These are phyloP conservation scores for Entoloma clypeatum DNA, from an alignment of 1,284 basidiomycete species.

Conservation along the genomic window DNA sequence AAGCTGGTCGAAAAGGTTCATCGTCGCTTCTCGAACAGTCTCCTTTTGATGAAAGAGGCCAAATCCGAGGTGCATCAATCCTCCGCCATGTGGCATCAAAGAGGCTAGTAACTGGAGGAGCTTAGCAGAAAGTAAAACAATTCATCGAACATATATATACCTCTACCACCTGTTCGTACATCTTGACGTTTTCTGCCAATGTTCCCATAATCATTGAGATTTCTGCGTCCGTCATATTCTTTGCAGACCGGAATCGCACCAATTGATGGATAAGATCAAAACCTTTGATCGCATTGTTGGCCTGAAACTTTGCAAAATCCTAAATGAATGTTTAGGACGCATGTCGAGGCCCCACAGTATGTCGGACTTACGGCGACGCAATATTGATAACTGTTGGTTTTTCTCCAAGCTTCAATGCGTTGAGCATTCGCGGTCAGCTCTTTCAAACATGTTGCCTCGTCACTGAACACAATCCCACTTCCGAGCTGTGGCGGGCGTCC, in stretches of 20 bases:
- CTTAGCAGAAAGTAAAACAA: neutral
- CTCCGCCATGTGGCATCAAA: slow-evolving; percentile 76
- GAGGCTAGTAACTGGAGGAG: slow-evolving; percentile 70
- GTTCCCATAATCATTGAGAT: slow-evolving; percentile 73
- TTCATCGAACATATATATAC: slow-evolving; percentile 42
- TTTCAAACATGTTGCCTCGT: slow-evolving; percentile 34
- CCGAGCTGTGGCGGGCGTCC: slow-evolving; percentile 35
- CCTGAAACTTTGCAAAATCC: slow-evolving; percentile 38
- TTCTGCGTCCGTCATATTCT: slow-evolving; percentile 45
- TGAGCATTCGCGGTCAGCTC: slow-evolving; percentile 40
- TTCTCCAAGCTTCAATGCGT: slow-evolving; percentile 43
- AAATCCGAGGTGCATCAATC: slow-evolving; percentile 82
- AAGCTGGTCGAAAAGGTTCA: slow-evolving; percentile 81
- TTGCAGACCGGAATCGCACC: slow-evolving; percentile 38
- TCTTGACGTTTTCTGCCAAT: slow-evolving; percentile 63
- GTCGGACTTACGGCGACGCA: slow-evolving; percentile 29
- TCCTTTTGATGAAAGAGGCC: slow-evolving; percentile 87
- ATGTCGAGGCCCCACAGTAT: neutral
- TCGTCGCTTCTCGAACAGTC: slow-evolving; percentile 69
- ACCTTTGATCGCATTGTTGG: slow-evolving; percentile 37
- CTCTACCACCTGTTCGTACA: slow-evolving; percentile 88
- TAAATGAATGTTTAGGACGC: slow-evolving; percentile 15
- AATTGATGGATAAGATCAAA: slow-evolving; percentile 43
- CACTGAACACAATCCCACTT: slow-evolving; percentile 40
- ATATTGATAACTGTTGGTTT: slow-evolving; percentile 41